Evolutionary conservation across 179 eudicot species (phyloP).

Genomic region (Corrigiola litoralis): DNA sequence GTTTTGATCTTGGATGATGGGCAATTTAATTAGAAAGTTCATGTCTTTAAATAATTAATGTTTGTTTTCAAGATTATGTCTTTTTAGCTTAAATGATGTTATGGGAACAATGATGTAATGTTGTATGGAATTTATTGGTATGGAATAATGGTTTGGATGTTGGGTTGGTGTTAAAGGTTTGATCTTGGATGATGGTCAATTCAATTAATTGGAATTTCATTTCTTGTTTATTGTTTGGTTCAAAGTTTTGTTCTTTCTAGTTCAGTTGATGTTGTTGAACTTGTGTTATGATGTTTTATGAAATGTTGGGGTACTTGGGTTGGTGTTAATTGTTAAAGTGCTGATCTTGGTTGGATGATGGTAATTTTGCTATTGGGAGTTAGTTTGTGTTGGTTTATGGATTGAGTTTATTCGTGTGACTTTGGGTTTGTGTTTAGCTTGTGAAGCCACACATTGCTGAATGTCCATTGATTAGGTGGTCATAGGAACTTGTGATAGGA

Average conservation of each 20-base stretch:
- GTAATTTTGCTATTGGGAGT: neutral
- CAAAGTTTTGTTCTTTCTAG: no score
- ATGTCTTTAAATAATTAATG: no score
- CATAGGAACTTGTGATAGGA: no score
- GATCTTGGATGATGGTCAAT: neutral
- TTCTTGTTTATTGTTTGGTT: no score
- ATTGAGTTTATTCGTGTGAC: no score
- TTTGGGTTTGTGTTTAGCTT: no score
- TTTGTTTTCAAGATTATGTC: neutral
- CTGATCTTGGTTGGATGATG: conserved; percentile 1
- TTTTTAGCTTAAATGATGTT: neutral
- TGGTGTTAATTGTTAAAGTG: neutral
- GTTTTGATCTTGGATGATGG: conserved; percentile 6
- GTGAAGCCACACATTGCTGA: neutral
- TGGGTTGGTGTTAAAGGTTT: conserved; percentile 6
- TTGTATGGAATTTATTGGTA: neutral
- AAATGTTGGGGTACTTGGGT: neutral
- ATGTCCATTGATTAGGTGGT: no score
- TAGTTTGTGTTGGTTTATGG: neutral
- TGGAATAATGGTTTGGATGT: conserved; percentile 2
- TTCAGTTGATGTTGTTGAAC: neutral
- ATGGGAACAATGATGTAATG: neutral
- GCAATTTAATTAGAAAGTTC: no score
- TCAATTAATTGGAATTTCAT: neutral
- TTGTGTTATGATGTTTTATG: neutral